Percentiles rank a stretch among this genome's conserved stretches.
Conservation (phyloP, 495 filamentous ascomycete species). For the Astrocystis sublimbata region DNA sequence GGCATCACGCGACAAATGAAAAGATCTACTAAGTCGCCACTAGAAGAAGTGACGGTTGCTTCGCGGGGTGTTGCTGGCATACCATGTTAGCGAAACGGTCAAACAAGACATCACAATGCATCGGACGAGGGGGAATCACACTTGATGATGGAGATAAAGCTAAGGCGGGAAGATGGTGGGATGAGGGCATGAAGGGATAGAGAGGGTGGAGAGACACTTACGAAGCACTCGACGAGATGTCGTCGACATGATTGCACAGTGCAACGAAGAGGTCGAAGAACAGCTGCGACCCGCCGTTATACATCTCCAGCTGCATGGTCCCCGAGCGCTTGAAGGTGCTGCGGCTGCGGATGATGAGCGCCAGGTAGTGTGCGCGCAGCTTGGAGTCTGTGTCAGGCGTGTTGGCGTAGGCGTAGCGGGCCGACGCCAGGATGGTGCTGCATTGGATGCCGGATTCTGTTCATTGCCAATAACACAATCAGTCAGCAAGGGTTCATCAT, state of each 20-base stretch:
- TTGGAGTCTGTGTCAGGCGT: conserved; percentile 87
- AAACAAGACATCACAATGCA: too few species aligned
- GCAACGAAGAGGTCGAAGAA: conserved; percentile 95
- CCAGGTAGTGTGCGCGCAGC: conserved; percentile 86
- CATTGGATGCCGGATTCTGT: conserved; percentile 75
- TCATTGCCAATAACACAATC: conserved; percentile 6
- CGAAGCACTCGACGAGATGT: conserved; percentile 49
- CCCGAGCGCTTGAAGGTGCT: conserved; percentile 89
- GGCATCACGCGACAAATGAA: conserved; percentile 7
- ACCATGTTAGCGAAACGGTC: conserved; percentile 3
- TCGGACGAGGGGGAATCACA: too few species aligned
- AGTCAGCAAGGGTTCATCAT: conserved; percentile 16
- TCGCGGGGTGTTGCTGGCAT: conserved; percentile 39
- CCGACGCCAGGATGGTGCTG: conserved; percentile 78
- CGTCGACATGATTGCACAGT: conserved; percentile 84
- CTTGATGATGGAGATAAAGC: too few species aligned
- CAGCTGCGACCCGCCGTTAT: conserved; percentile 71
- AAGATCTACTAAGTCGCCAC: background rate
- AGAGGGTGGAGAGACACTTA: conserved; percentile 31
- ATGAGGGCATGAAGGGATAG: background rate
- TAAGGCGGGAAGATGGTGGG: too few species aligned
- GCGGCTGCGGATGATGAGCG: conserved; percentile 82
- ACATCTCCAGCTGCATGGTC: conserved; percentile 97
- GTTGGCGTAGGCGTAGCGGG: conserved; percentile 83
- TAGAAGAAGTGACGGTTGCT: conserved; percentile 40